phyloP scores from a whole-genome alignment of 2,329 filamentous ascomycete genomes.

The Phoma sp. region DNA sequence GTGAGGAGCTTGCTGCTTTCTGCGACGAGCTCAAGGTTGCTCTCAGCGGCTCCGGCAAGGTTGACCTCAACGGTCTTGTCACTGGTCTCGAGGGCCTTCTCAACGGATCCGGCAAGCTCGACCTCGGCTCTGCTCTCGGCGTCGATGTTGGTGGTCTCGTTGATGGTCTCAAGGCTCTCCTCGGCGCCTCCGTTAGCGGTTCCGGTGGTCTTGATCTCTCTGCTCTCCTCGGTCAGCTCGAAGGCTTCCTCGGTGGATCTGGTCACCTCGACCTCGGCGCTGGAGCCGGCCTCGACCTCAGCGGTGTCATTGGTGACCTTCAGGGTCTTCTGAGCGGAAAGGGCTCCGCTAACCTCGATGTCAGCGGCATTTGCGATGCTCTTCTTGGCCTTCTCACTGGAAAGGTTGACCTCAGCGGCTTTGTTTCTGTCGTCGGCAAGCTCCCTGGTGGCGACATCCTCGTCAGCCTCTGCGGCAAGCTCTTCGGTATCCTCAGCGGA shows the following conservation, averaged over 20 bases:
- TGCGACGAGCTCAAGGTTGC: slow-evolving; percentile 10
- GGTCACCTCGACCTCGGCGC: slow-evolving; percentile 9
- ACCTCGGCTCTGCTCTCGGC: slow-evolving; percentile 12
- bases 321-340: slow-evolving; percentile 5
- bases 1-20: slow-evolving; percentile 5
- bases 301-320: slow-evolving; percentile 4
- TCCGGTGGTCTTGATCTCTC: slow-evolving; percentile 9
- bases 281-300: slow-evolving; percentile 4
- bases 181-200: slow-evolving; percentile 2
- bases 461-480: slow-evolving; percentile 9
- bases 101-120: slow-evolving; percentile 7
- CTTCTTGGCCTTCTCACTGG: slow-evolving; percentile 6
- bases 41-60: slow-evolving; percentile 6
- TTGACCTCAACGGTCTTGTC: slow-evolving; percentile 3
- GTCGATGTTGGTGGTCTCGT: slow-evolving; percentile 9
- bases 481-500: not conserved
- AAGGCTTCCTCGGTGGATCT: slow-evolving; percentile 8
- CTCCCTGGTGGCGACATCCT: slow-evolving; percentile 7
- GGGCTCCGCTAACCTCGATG: slow-evolving; percentile 1
- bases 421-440: slow-evolving; percentile 2
- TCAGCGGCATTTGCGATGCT: slow-evolving; percentile 3
- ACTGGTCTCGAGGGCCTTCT: slow-evolving; percentile 5
- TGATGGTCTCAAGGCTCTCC: slow-evolving; percentile 4
- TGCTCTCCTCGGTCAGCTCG: slow-evolving; percentile 6
- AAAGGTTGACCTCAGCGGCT: slow-evolving; percentile 6